These are phyloP conservation scores for Dichotomopilus funicola DNA, from an alignment of 2,329 filamentous ascomycete species.

Conservation along the genomic window DNA sequence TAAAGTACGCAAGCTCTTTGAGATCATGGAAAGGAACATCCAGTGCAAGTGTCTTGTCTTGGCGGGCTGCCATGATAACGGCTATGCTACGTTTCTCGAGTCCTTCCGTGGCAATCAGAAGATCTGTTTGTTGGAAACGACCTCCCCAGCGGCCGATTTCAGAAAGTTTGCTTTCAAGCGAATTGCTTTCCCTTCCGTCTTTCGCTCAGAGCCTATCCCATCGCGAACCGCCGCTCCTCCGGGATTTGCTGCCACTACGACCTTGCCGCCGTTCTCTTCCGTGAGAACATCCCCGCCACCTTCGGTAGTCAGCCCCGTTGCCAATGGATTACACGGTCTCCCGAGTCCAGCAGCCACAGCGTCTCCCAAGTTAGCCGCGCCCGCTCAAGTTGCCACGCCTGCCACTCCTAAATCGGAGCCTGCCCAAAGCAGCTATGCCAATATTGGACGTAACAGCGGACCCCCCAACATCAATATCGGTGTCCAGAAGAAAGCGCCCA, in stretches of 20 bases:
- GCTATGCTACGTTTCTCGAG: conserved; percentile 30
- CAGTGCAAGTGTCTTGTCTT: conserved; percentile 31
- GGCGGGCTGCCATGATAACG: conserved; percentile 31
- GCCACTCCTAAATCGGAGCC: conserved; percentile 1
- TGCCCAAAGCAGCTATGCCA: conserved; percentile 21
- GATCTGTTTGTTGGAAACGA: conserved; percentile 29
- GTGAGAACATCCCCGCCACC: neutral
- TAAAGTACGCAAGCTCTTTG: conserved; percentile 31
- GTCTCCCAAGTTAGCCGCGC: conserved; percentile 3
- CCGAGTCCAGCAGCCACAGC: conserved; percentile 3
- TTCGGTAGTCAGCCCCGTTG: neutral
- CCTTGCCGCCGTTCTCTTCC: neutral
- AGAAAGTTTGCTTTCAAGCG: conserved; percentile 26
- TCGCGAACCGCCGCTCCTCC: neutral
- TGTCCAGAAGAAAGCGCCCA: conserved; percentile 17
- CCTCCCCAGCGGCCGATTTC: conserved; percentile 28
- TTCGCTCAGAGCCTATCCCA: conserved; percentile 27
- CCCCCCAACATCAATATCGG: conserved; percentile 26
- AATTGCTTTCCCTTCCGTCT: conserved; percentile 26
- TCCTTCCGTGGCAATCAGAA: conserved; percentile 29
- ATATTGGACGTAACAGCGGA: conserved; percentile 14
- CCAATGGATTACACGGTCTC: neutral
- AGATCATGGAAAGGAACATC: conserved; percentile 29
- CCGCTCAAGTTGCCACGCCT: neutral
- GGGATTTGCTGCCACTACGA: neutral